phyloP scores from a whole-genome alignment of 805 yeast species.

The Candida takata region DNA sequence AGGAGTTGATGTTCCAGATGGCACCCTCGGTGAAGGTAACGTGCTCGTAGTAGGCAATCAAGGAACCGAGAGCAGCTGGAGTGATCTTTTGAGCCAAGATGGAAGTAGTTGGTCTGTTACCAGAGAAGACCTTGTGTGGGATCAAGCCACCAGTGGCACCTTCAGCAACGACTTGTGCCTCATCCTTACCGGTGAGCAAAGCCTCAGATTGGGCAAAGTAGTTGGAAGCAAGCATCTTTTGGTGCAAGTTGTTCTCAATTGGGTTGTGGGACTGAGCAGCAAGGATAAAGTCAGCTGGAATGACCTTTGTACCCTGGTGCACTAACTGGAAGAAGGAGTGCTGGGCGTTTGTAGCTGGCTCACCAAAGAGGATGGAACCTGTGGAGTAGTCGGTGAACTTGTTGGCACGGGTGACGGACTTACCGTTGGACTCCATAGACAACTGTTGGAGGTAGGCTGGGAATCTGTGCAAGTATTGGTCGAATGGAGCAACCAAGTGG shows the following conservation, averaged over 20 bases:
- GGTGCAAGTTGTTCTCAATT: conserved; percentile 88
- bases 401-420: conserved; percentile 90
- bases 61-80: conserved; percentile 92
- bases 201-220: conserved; percentile 99
- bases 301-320: conserved; percentile 97
- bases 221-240: conserved; percentile 97
- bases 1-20: conserved; percentile 97
- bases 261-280: conserved; percentile 99
- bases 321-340: conserved; percentile 99
- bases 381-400: conserved; percentile 91
- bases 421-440: conserved; percentile 99
- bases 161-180: conserved; percentile 76
- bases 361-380: conserved; percentile 94
- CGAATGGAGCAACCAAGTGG: conserved; percentile 96
- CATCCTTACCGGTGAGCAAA: conserved; percentile 90
- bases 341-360: conserved; percentile 98
- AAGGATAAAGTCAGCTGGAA: conserved; percentile 93
- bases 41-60: conserved; percentile 97
- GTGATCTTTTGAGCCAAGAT: conserved; percentile 93
- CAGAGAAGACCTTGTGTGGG: conserved; percentile 94
- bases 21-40: conserved; percentile 98
- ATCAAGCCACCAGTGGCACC: conserved; percentile 81
- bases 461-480: conserved; percentile 98
- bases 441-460: conserved; percentile 98
- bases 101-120: conserved; percentile 98